A percentile compares a stretch with the other conserved stretches of the same genome.
These are phyloP conservation scores for Eimeria sp. DNA, from an alignment of 169 alveolate genomes.

Conservation along the genomic window DNA sequence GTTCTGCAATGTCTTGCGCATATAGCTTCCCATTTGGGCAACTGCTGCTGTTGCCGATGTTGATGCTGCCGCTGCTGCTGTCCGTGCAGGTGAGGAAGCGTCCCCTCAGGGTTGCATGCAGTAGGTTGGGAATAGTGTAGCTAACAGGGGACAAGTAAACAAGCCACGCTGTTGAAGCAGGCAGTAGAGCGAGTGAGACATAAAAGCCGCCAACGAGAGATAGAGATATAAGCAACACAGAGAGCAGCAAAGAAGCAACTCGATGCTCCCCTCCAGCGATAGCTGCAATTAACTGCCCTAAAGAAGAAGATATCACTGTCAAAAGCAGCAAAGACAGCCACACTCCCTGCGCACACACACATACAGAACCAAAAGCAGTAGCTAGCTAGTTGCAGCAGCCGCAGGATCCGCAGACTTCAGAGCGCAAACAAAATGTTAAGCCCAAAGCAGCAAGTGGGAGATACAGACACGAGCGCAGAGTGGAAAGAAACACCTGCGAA, in stretches of 20 bases:
- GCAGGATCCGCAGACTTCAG: not conserved
- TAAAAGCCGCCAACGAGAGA: constrained; percentile 44
- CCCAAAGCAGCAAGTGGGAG: not conserved
- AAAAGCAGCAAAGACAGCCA: constrained; percentile 56
- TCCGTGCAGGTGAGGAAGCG: not conserved
- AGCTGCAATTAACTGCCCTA: constrained; percentile 62
- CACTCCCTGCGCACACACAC: constrained; percentile 9
- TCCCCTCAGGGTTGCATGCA: not conserved
- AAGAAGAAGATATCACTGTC: constrained; percentile 2
- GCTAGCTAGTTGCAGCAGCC: not conserved
- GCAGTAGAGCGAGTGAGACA: not conserved
- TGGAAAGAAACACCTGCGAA: not conserved
- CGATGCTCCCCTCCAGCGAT: constrained; percentile 28
- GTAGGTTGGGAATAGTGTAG: not conserved
- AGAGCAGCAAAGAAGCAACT: constrained; percentile 23
- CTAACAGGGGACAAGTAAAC: not conserved
- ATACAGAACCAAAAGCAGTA: not conserved
- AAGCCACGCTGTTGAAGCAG: not conserved
- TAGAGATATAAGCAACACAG: constrained; percentile 29
- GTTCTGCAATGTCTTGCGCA: not conserved
- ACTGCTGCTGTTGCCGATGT: no score
- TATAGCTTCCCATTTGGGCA: not conserved
- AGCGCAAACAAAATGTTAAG: not conserved
- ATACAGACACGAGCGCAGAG: not conserved
- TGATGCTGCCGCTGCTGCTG: no score